phyloP scores from a whole-genome alignment of 345 rosid species.

The Citrus australasica region DNA sequence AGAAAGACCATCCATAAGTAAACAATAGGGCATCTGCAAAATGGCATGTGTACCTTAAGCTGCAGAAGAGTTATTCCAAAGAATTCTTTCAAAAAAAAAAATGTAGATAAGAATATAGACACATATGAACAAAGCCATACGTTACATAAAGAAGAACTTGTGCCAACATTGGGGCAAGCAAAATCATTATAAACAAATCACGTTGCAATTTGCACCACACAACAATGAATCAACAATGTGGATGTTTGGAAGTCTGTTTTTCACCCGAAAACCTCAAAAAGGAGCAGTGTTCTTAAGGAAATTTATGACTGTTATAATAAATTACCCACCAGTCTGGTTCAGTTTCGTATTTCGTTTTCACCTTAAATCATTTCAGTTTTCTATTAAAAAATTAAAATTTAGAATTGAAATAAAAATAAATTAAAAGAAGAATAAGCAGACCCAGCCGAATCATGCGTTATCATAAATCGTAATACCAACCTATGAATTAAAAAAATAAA shows the following conservation, averaged over 20 bases:
- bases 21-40: conserved; percentile 84
- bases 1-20: conserved; percentile 85
- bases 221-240: not conserved
- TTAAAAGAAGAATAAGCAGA: too few species aligned
- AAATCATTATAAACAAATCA: conserved; percentile 1
- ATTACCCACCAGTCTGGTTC: not conserved
- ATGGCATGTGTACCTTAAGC: conserved; percentile 12
- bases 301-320: not conserved
- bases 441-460: too few species aligned
- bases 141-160: not conserved
- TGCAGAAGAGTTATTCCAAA: not conserved
- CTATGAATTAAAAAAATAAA: not conserved
- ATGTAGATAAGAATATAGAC: conserved; percentile 8
- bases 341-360: not conserved
- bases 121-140: not conserved
- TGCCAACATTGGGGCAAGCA: not conserved
- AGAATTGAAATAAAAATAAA: too few species aligned
- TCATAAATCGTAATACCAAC: not conserved
- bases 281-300: not conserved
- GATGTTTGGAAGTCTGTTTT: not conserved
- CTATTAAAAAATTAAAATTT: not conserved
- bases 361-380: not conserved
- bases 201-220: not conserved
- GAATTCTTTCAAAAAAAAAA: not conserved
- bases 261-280: not conserved